Percentiles rank a stretch among this genome's conserved stretches.
Conservation (phyloP, 768 basidiomycete genomes). For the Phylloporus sp. region DNA sequence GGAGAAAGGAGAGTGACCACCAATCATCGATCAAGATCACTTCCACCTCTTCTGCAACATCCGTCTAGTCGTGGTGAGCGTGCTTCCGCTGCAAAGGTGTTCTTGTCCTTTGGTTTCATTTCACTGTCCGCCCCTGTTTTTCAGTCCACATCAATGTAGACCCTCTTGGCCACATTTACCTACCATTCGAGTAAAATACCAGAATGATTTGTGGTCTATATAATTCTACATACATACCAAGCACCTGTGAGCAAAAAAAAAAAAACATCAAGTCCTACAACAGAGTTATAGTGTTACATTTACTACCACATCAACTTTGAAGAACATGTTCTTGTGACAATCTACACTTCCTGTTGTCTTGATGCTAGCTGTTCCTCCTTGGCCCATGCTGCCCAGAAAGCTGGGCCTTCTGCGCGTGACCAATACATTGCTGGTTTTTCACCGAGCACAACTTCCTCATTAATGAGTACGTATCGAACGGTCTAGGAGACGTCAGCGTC, state of each 20-base stretch:
- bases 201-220: conserved; percentile 7
- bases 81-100: conserved; percentile 7
- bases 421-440: conserved; percentile 69
- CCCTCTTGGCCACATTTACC: conserved; percentile 24
- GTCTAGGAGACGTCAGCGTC: conserved; percentile 41
- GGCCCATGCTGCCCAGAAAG: conserved; percentile 78
- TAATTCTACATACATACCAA: background rate
- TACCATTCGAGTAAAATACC: conserved; percentile 28
- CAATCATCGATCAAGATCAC: conserved; percentile 1
- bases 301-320: background rate
- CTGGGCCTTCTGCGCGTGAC: conserved; percentile 58
- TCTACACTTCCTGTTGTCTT: conserved; percentile 12
- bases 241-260: no score
- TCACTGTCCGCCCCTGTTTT: conserved; percentile 9
- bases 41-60: conserved; percentile 6
- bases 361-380: conserved; percentile 47
- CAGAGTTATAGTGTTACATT: background rate
- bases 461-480: conserved; percentile 79
- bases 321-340: background rate
- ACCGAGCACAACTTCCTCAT: conserved; percentile 64
- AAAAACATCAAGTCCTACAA: no score
- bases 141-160: conserved; percentile 29
- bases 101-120: conserved; percentile 3
- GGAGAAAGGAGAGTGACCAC: conserved; percentile 31
- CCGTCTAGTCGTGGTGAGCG: conserved; percentile 7